Base-by-base conservation (phyloP, 371 early-diverging fungal genomes). In the Paraphysoderma sedebokerense region DNA sequence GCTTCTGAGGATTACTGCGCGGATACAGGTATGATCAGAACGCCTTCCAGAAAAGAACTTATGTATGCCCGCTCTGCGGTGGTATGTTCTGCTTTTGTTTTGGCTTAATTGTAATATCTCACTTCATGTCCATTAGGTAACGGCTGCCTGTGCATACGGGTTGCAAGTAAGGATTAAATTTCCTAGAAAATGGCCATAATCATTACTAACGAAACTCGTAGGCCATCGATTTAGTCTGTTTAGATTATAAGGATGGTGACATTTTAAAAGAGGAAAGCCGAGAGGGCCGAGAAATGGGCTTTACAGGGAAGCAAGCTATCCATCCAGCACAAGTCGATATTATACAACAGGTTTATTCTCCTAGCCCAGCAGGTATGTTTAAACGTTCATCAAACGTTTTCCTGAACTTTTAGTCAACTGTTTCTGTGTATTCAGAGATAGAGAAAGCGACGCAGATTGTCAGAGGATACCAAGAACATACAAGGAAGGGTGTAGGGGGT, bases 1-100 rank as follows among this genome's bases (percentile, higher is more conserved):
- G 92, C 92, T n/a, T 81, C 89, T 9, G 92, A 92, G 60, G 93
- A 92, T 62, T 90, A 81, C 53, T 84, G 85, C 56, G 87, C 92
- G n/a, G 90, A 89, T 58, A 52, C 79, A 19, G 66, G 61, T 58
- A 57, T 89, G 24, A 66, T 74, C 13, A 76, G 91, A 49, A 86
- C 91, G 1, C 57, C 65, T 2, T 55, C 62, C 9, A 70, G 86
- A 30, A 51, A 51, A 20, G 92, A 91, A 57, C 74, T 91, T 69
- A 57, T 83, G 27, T 74, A 80, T 52, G 83, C 85, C 27, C 70
- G 92, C 19, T 78, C 83, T 20, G 68, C 70, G 17, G 75, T 91
- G 17, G 80, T 79, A 20, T n/a, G n/a, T n/a, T n/a, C n/a, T n/a
- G n/a, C n/a, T n/a, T n/a, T n/a, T n/a, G n/a, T n/a, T n/a, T n/a